Percentiles rank a stretch among this genome's conserved stretches.
Evolutionary conservation across 1,284 basidiomycete species (phyloP).

Genomic region (Apiotrichum sp.): DNA sequence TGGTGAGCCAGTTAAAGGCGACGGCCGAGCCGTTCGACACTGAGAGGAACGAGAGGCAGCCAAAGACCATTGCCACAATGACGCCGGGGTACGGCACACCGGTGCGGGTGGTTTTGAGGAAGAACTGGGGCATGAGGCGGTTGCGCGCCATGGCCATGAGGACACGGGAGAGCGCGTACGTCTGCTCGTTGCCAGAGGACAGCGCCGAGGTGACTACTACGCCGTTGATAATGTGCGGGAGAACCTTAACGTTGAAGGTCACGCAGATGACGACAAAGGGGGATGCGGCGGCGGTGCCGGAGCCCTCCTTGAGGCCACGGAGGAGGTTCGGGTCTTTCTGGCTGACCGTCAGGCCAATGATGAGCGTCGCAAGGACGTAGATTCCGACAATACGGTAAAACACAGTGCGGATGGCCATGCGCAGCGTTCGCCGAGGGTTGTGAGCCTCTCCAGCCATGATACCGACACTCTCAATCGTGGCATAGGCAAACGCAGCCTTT

Average conservation of each 20-base stretch:
- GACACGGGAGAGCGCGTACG: slow-evolving; percentile 35
- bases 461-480: slow-evolving; percentile 45
- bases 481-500: slow-evolving; percentile 33
- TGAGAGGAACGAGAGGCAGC: slow-evolving; percentile 51
- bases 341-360: slow-evolving; percentile 41
- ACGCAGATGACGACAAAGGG: slow-evolving; percentile 69
- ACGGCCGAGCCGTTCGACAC: slow-evolving; percentile 55
- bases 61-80: slow-evolving; percentile 62
- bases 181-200: slow-evolving; percentile 26
- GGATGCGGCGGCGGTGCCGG: slow-evolving; percentile 59
- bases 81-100: slow-evolving; percentile 64
- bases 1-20: slow-evolving; percentile 68
- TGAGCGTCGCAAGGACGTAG: slow-evolving; percentile 47
- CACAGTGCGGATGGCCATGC: slow-evolving; percentile 64
- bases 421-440: slow-evolving; percentile 64
- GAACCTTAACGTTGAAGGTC: slow-evolving; percentile 62
- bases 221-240: slow-evolving; percentile 63
- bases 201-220: slow-evolving; percentile 54
- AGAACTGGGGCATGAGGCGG: slow-evolving; percentile 56
- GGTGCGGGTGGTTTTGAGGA: slow-evolving; percentile 54
- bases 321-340: slow-evolving; percentile 42
- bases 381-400: slow-evolving; percentile 63
- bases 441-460: slow-evolving; percentile 47
- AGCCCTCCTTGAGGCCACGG: slow-evolving; percentile 52
- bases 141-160: slow-evolving; percentile 47